Percentiles rank a stretch among this genome's conserved stretches.
Conservation (phyloP, 2,329 filamentous ascomycete species). For the Colletotrichum lindemuthianum region DNA sequence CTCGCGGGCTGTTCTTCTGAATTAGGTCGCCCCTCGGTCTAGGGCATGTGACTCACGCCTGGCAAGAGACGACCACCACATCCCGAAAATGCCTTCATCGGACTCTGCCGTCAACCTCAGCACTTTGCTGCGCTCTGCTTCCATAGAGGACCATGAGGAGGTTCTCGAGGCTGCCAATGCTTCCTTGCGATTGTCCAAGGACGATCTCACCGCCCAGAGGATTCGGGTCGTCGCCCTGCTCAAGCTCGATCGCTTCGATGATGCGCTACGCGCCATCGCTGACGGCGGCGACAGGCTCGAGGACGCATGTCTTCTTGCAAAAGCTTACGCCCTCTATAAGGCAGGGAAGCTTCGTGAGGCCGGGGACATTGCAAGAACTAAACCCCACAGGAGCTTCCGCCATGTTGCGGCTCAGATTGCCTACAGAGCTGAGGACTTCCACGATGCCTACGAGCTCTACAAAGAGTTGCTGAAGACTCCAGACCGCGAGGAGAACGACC, state of each 20-base stretch:
- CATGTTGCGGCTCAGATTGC: constrained; percentile 74
- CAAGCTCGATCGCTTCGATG: constrained; percentile 84
- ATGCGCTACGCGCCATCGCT: constrained; percentile 76
- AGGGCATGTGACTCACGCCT: too few species aligned
- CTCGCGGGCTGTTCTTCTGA: too few species aligned
- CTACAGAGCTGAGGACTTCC: constrained; percentile 80
- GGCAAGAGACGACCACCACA: background rate
- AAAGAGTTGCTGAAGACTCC: constrained; percentile 63
- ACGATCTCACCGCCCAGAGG: constrained; percentile 69
- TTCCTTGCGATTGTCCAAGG: constrained; percentile 69
- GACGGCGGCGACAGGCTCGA: constrained; percentile 70
- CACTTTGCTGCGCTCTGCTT: constrained; percentile 63
- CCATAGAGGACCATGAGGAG: constrained; percentile 78
- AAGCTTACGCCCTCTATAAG: constrained; percentile 87
- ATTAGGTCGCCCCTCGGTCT: too few species aligned
- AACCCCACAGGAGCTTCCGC: constrained; percentile 49
- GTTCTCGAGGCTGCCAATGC: constrained; percentile 72
- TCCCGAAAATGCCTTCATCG: constrained; percentile 48
- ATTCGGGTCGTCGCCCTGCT: constrained; percentile 79
- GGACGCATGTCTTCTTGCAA: constrained; percentile 71
- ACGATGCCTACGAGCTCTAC: constrained; percentile 73
- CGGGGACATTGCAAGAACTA: constrained; percentile 47
- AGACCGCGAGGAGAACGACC: constrained; percentile 71
- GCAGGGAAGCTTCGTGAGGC: constrained; percentile 75
- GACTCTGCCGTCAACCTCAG: constrained; percentile 62